Conservation (phyloP, 805 yeast species). For the Candida nonsorbophila region DNA sequence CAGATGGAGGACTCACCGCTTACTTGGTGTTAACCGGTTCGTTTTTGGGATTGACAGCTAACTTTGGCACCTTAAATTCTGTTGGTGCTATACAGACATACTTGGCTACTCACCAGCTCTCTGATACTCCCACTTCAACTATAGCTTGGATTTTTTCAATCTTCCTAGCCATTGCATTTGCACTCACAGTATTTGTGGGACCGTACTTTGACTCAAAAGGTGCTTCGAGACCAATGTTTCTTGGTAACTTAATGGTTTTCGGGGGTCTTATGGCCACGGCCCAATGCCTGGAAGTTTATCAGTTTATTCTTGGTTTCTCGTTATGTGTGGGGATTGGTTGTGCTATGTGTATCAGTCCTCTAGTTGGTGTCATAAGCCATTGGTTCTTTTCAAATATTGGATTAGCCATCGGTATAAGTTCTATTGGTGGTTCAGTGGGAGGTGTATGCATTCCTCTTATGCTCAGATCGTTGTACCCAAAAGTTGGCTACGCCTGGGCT, state of each 20-base stretch:
- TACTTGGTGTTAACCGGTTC: constrained; percentile 19
- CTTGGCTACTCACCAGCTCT: constrained; percentile 30
- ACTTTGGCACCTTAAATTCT: constrained; percentile 28
- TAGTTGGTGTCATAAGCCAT: constrained; percentile 58
- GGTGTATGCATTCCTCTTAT: constrained; percentile 58
- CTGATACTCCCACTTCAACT: constrained; percentile 19
- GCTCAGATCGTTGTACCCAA: constrained; percentile 38
- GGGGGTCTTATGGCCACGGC: constrained; percentile 54
- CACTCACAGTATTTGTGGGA: constrained; percentile 39
- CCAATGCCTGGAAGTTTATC: constrained; percentile 46
- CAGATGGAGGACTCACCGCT: constrained; percentile 23
- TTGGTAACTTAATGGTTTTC: constrained; percentile 39
- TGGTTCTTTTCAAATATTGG: constrained; percentile 57
- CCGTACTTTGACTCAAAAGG: constrained; percentile 63
- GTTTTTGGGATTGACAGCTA: constrained; percentile 18
- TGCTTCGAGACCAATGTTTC: constrained; percentile 38
- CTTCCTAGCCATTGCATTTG: constrained; percentile 25
- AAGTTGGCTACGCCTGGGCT: constrained; percentile 59
- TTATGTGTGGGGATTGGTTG: constrained; percentile 51
- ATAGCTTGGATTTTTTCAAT: constrained; percentile 39
- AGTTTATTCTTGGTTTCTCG: constrained; percentile 49
- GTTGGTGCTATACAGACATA: constrained; percentile 37
- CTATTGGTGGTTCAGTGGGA: constrained; percentile 64
- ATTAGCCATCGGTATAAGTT: constrained; percentile 49
- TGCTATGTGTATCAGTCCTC: constrained; percentile 56